Evolutionary conservation across 352 stramenopile species (phyloP).

Genomic region (Phytopythium vexans): DNA sequence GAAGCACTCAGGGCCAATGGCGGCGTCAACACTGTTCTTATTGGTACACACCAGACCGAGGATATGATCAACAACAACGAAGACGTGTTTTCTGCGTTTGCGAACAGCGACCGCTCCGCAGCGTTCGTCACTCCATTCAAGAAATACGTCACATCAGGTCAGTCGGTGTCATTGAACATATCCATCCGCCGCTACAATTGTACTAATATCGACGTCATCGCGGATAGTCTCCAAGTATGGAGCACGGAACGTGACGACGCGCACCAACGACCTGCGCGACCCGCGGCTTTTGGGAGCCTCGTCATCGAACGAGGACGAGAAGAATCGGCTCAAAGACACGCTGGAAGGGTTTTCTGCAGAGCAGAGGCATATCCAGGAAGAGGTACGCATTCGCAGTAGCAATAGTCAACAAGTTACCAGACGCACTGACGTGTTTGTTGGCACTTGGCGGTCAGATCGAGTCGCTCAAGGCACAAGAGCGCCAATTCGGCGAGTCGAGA

Average conservation of each 20-base stretch:
- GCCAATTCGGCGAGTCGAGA: constrained; percentile 52
- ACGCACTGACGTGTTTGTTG: background rate
- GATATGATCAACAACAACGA: constrained; percentile 69
- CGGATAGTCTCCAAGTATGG: constrained; percentile 77
- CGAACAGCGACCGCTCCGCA: constrained; percentile 52
- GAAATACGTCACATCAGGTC: constrained; percentile 83
- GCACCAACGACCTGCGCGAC: constrained; percentile 76
- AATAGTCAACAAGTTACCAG: background rate
- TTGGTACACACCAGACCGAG: constrained; percentile 71
- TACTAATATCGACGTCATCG: background rate
- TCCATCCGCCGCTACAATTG: background rate
- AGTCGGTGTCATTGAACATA: background rate
- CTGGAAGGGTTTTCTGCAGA: constrained; percentile 39
- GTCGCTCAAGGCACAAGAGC: constrained; percentile 62
- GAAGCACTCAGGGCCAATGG: constrained; percentile 67
- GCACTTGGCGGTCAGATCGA: constrained; percentile 31
- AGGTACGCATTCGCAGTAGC: constrained; percentile 26
- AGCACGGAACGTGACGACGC: constrained; percentile 79
- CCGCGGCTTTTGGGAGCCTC: constrained; percentile 62
- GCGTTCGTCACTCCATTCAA: constrained; percentile 83
- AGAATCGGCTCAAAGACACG: constrained; percentile 48
- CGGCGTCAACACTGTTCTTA: constrained; percentile 75
- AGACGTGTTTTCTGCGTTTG: constrained; percentile 61
- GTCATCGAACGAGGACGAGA: constrained; percentile 78
- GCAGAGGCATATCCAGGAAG: constrained; percentile 43